phyloP scores from a whole-genome alignment of 2,329 filamentous ascomycete genomes.

The Capronia coronata region DNA sequence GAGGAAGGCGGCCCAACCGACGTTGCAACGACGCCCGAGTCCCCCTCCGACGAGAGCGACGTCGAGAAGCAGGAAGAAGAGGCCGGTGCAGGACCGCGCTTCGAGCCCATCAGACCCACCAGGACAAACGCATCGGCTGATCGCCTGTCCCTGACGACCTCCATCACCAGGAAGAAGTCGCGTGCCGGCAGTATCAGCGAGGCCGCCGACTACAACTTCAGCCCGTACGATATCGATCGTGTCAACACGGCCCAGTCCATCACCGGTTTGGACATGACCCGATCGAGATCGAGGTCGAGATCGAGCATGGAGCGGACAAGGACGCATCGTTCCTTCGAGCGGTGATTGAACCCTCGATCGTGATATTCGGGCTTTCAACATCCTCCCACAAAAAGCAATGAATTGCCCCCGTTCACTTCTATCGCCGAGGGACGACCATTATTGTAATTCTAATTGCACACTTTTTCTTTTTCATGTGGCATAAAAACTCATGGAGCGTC shows the following conservation, averaged over 20 bases:
- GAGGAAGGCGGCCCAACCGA: neutral
- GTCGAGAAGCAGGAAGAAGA: slow-evolving; percentile 3
- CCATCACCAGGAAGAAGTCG: slow-evolving; percentile 6
- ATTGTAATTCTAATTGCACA: no score
- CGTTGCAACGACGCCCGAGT: neutral
- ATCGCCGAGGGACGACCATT: no score
- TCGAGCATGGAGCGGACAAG: neutral
- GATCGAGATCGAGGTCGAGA: slow-evolving; percentile 15
- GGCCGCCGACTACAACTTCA: slow-evolving; percentile 30
- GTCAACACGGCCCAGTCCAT: slow-evolving; percentile 32
- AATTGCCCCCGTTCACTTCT: no score
- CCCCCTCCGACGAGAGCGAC: neutral
- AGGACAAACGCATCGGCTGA: slow-evolving; percentile 11
- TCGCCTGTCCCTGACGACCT: slow-evolving; percentile 10
- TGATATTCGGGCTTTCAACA: no score
- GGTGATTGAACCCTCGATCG: neutral
- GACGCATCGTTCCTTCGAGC: neutral
- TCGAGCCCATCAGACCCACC: slow-evolving; percentile 16
- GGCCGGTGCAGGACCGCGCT: neutral
- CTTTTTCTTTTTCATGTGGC: no score
- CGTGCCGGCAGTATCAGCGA: slow-evolving; percentile 19
- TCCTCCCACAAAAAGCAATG: no score
- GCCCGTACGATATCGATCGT: slow-evolving; percentile 33
- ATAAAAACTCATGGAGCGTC: no score
- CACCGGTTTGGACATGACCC: slow-evolving; percentile 21